Evolutionary conservation across 148 eudicot species (phyloP), one percentile per base, ranked within the genome.

Genomic region (Cornus controversa): DNA sequence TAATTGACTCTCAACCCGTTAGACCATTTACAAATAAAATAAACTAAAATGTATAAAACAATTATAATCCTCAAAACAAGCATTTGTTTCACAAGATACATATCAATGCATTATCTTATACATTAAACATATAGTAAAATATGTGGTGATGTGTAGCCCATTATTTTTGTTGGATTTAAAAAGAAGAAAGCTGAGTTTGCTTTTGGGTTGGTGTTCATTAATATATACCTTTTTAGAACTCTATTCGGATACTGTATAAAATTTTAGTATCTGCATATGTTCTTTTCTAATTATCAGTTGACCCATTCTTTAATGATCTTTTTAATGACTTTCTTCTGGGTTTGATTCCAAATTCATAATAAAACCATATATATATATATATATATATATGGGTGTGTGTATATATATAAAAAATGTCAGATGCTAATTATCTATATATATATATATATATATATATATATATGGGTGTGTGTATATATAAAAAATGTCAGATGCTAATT

Each of bases 401-500:
- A n/a, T n/a, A n/a, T n/a, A 9, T 9, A 50, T 15, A 50, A 50
- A 50, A n/a, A n/a, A n/a, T n/a, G 28, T 72, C 18, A 54, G 14
- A 23, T 60, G 71, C 66, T 42, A 42, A 42, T 8, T 45, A 8
- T 3, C 50, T 31, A 45, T 45, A 54, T 14, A 54, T 54, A 54
- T 54, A 0, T 14, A 13, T 29, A 54, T 18, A 13, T 5, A 14
- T 54, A 14, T 54, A 13, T 13, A 1, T 54, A 5, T 18, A 2
- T 18, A 3, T 3, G 34, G 3, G 34, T 29, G 34, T n/a, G n/a
- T n/a, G 4, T 31, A 31, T 31, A 14, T 14, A 54, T 20, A 54
- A 54, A 54, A 29, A 29, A 31, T 31, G 29, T 73, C 20, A 57
- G 15, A 24, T 62, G 72, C 67, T 75, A 42, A 71, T 76, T 22